Conservation (phyloP, 2,329 filamentous ascomycete genomes). For the Juglanconis oblonga region DNA sequence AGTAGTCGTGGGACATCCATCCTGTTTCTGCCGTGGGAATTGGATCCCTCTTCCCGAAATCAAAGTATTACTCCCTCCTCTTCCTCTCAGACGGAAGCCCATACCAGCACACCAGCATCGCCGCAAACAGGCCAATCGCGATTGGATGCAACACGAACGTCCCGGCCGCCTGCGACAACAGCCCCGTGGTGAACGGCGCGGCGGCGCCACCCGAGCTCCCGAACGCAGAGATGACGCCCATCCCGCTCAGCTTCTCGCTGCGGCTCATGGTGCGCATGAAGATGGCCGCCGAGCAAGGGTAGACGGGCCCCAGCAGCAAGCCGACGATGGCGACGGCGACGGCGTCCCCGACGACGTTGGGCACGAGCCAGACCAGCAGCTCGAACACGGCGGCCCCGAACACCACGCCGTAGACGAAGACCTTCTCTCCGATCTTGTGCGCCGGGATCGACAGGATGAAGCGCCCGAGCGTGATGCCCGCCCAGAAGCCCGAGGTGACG, state of each 20-base stretch:
- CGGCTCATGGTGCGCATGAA: conserved; percentile 60
- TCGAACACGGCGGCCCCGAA: conserved; percentile 64
- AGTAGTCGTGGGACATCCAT: no score
- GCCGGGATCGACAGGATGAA: conserved; percentile 68
- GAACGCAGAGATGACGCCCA: conserved; percentile 67
- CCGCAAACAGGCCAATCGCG: conserved; percentile 60
- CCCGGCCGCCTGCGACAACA: conserved; percentile 59
- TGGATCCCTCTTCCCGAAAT: not conserved
- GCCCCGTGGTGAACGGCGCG: conserved; percentile 63
- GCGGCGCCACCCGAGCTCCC: conserved; percentile 67
- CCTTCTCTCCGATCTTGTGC: conserved; percentile 66
- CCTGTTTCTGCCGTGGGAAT: not conserved
- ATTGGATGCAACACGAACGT: conserved; percentile 67
- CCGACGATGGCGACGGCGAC: conserved; percentile 69
- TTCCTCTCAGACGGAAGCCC: conserved; percentile 55
- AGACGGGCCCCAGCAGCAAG: conserved; percentile 73
- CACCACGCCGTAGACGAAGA: conserved; percentile 62
- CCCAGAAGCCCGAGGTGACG: conserved; percentile 71
- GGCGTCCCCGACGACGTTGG: conserved; percentile 69
- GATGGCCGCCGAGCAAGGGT: conserved; percentile 67
- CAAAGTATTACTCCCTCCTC: conserved; percentile 50
- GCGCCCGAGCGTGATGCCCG: conserved; percentile 72
- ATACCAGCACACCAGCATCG: conserved; percentile 67
- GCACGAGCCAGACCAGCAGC: conserved; percentile 74
- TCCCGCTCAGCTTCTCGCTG: conserved; percentile 58